Percentiles rank a stretch among this genome's conserved stretches.
Evolutionary conservation across 1,139 yeast genomes (phyloP).

Genomic region (Debaryomyces sp.): DNA sequence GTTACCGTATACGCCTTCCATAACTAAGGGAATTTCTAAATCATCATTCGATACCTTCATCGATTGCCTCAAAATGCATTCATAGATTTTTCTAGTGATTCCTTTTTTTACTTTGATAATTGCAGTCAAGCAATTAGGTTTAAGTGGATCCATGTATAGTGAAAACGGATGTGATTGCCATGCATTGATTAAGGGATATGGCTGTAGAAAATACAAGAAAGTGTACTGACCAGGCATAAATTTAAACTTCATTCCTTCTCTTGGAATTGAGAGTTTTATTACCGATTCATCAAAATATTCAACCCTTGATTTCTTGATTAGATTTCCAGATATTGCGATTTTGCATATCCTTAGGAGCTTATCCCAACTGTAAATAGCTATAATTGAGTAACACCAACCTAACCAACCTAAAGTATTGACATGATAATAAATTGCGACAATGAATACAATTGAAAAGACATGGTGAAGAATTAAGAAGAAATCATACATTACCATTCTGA

Average conservation of each 20-base stretch:
- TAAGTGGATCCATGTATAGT: slow-evolving; percentile 12
- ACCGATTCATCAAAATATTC: slow-evolving; percentile 25
- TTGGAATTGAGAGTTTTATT: slow-evolving; percentile 13
- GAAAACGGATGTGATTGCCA: slow-evolving; percentile 30
- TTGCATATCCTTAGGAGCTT: slow-evolving; percentile 34
- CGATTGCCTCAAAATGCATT: background rate
- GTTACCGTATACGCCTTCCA: slow-evolving; percentile 9
- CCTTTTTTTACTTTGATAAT: slow-evolving; percentile 21
- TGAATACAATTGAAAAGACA: slow-evolving; percentile 23
- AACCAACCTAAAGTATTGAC: slow-evolving; percentile 41
- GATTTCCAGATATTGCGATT: slow-evolving; percentile 25
- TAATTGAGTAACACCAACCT: slow-evolving; percentile 45
- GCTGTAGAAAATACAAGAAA: slow-evolving; percentile 17
- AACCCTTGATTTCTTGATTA: slow-evolving; percentile 26
- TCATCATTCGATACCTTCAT: background rate
- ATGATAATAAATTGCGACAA: slow-evolving; percentile 43
- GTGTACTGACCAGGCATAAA: slow-evolving; percentile 18
- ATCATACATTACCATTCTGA: slow-evolving; percentile 25
- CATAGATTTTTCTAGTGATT: slow-evolving; percentile 16
- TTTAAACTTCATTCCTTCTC: background rate
- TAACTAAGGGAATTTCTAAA: background rate
- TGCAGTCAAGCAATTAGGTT: slow-evolving; percentile 12
- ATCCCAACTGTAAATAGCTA: slow-evolving; percentile 40
- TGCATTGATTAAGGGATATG: slow-evolving; percentile 6
- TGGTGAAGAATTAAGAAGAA: slow-evolving; percentile 38